Base-by-base conservation (phyloP, 805 yeast species). In the Myxozyma geophila region DNA sequence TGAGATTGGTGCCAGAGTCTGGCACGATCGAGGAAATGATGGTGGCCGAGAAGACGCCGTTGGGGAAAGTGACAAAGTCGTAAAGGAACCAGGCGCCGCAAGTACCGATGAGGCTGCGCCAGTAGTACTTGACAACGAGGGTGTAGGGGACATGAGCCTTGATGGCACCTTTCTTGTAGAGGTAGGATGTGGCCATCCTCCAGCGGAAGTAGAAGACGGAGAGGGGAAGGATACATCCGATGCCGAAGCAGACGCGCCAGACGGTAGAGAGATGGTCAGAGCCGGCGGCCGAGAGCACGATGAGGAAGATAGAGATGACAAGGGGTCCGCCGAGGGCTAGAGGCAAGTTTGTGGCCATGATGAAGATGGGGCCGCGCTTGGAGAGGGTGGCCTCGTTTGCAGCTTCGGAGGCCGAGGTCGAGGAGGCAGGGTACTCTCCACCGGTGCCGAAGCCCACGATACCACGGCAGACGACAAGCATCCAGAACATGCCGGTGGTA, bases 41-140 rank as follows among this genome's bases (percentile, higher is more conserved):
- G 37, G 86, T 80, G 12, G 82, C 82, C 5, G 88, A 82, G 73
- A 87, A 87, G 57, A 87, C 81, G 73, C 90, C 91, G 72, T 88
- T 88, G 12, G 93, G 92, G 79, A 88, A 89, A 7, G 89, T 85
- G 70, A 89, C 89, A 70, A 88, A 89, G 77, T 89, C 96, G 73
- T 87, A 89, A 70, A 88, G 79, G 78, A 88, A 88, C 95, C 95
- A 89, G 62, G 88, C 83, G 5, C 84, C 86, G 73, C 89, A 85
- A 17, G 90, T 86, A 41, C 93, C 95, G 37, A 88, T 68, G 23
- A 89, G 72, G 61, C 89, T 78, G 49, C 72, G 77, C 92, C 93
- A 88, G 77, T 87, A 87, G 75, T 77, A 88, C 71, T 83, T 85
- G 62, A 87, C 58, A 0, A 86, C 85, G 41, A 87, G 80, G 77